A percentile compares a stretch with the other conserved stretches of the same genome.
phyloP scores from a whole-genome alignment of 257 asterid genomes.

The Parsonsia alboflavescens region DNA sequence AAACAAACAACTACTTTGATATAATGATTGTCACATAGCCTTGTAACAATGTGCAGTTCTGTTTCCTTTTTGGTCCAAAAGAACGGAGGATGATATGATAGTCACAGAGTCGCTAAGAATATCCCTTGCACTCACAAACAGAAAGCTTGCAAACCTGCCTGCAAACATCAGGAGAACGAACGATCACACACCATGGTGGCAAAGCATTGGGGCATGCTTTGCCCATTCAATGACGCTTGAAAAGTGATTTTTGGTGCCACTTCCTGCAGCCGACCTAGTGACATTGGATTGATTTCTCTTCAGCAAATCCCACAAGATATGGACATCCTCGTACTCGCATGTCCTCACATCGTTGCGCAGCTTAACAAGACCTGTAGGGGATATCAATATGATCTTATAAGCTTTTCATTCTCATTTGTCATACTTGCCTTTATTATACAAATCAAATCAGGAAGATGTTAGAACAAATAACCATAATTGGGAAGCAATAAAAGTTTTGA shows the following conservation, averaged over 20 bases:
- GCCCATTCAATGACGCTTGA: slow-evolving; percentile 16
- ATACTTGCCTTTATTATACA: neutral
- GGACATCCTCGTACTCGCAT: slow-evolving; percentile 37
- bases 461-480: too few species aligned
- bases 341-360: slow-evolving; percentile 26
- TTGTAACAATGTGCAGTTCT: neutral
- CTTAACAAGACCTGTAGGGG: slow-evolving; percentile 23
- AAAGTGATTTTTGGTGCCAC: neutral
- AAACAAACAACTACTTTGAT: neutral
- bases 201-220: slow-evolving; percentile 21
- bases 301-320: slow-evolving; percentile 31
- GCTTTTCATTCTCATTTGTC: neutral
- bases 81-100: neutral
- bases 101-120: neutral
- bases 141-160: too few species aligned
- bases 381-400: neutral
- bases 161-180: neutral
- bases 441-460: neutral
- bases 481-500: neutral
- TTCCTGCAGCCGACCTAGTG: slow-evolving; percentile 4
- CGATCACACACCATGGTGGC: slow-evolving; percentile 14
- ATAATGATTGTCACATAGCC: neutral
- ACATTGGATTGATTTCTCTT: slow-evolving; percentile 22
- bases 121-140: too few species aligned
- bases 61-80: neutral